Base-by-base conservation (phyloP, 495 filamentous ascomycete species). In the Xylaria acuta region DNA sequence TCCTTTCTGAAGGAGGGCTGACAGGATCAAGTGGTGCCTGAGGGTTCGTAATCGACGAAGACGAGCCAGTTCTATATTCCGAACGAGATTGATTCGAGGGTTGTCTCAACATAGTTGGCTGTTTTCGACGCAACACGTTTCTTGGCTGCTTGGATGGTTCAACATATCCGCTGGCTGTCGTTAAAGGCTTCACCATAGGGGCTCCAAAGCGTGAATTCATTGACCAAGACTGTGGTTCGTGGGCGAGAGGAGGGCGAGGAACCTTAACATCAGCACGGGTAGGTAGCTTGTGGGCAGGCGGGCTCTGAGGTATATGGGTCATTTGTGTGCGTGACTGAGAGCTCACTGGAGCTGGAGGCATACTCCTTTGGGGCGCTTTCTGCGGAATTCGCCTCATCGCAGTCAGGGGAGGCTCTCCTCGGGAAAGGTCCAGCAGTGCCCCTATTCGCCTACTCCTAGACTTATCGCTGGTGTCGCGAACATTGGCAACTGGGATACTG, bases 91-190 rank as follows among this genome's bases (percentile, higher is more conserved):
- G 80, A 53, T 66, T 80, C 66, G 68, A 73, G 16, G 76, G 45
- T 8, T 85, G 82, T 73, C 81, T 80, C 7, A 82, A 76, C n/a
- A 85, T 60, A 11, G 78, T 83, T 40, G 87, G 83, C 38, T 80
- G 82, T 73, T 87, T 88, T 70, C 85, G 82, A 64, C 82, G 76
- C 58, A 87, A 78, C 3, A 84, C 75, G 58, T 83, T 82, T 53
- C 81, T 81, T 34, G 82, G 80, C 47, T 79, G 78, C 43, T 80
- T 80, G 25, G 32, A 64, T 27, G 66, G 36, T 40, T 71, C 75
- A 34, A 34, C 47, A 58, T 27, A 68, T n/a, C 67, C 72, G 25
- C 65, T 69, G 27, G 56, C 34, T 43, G 66, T 34, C 14, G 70
- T 40, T 64, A 64, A 72, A 3, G 70, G 69, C 8, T 75, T 67